Evolutionary conservation across 2,329 filamentous ascomycete species (phyloP).

Genomic region (Sclerotinia spermophila): DNA sequence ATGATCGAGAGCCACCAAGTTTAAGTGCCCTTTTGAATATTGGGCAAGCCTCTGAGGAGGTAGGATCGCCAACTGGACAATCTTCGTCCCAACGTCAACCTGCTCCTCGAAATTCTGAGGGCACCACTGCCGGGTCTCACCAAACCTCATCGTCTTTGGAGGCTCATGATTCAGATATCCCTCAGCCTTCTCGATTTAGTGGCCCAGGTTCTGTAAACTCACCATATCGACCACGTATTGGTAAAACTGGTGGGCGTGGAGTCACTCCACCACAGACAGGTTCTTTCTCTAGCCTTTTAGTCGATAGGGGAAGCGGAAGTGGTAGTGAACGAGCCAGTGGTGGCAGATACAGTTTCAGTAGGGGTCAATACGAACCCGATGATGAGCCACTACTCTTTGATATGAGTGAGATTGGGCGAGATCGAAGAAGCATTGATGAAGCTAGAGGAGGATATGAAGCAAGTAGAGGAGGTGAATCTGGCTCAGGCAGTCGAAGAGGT

Average conservation of each 20-base stretch:
- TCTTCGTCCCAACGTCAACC: constrained; percentile 36
- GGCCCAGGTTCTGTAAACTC: constrained; percentile 32
- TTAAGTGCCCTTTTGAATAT: constrained; percentile 59
- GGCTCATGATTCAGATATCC: constrained; percentile 28
- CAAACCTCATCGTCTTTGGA: constrained; percentile 34
- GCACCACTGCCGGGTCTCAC: constrained; percentile 29
- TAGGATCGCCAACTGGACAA: constrained; percentile 34
- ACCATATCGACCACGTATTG: constrained; percentile 35
- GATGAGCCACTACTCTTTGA: constrained; percentile 71
- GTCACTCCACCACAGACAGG: constrained; percentile 35
- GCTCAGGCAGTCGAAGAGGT: constrained; percentile 33
- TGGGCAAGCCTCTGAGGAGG: constrained; percentile 41
- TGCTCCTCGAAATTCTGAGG: constrained; percentile 34
- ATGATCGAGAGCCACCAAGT: constrained; percentile 61
- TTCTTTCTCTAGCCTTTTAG: constrained; percentile 38
- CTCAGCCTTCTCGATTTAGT: constrained; percentile 30
- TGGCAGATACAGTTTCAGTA: constrained; percentile 44
- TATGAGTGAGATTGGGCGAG: constrained; percentile 65
- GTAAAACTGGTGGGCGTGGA: constrained; percentile 35
- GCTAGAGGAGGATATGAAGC: constrained; percentile 32
- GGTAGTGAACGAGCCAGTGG: constrained; percentile 39
- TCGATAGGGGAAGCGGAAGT: constrained; percentile 35
- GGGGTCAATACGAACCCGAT: constrained; percentile 50
- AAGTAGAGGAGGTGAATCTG: constrained; percentile 34
- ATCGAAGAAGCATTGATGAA: constrained; percentile 56